Evolutionary conservation across 345 rosid species (phyloP).

Genomic region (Euphorbia peplus): DNA sequence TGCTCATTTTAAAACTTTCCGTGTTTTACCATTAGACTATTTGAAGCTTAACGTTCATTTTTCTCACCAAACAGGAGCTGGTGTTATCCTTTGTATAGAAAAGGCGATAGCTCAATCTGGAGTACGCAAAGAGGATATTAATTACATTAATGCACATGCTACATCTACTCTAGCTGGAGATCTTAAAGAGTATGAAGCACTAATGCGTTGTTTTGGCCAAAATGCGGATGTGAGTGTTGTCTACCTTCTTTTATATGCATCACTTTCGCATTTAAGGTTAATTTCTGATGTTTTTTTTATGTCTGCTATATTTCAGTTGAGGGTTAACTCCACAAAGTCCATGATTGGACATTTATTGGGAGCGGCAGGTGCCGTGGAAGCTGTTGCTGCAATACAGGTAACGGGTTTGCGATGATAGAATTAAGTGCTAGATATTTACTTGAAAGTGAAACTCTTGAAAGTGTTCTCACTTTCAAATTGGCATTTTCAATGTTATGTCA

Average conservation of each 20-base stretch:
- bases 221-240: conserved; percentile 56
- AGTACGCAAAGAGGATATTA: conserved; percentile 62
- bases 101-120: conserved; percentile 78
- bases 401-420: neutral
- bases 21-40: neutral
- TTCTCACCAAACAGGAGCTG: conserved; percentile 48
- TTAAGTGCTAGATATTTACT: neutral
- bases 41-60: neutral
- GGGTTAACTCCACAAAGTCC: conserved; percentile 85
- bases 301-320: conserved; percentile 43
- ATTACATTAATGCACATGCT: conserved; percentile 93
- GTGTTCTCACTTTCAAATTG: neutral
- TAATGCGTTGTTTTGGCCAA: conserved; percentile 73
- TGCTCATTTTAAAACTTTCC: too few species aligned
- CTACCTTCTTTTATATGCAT: neutral
- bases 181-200: conserved; percentile 75
- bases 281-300: conserved; percentile 19
- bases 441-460: neutral
- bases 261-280: neutral
- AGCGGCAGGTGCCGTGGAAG: conserved; percentile 95
- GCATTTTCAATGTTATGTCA: neutral
- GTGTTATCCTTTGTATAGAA: conserved; percentile 79
- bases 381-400: conserved; percentile 85
- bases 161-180: conserved; percentile 92
- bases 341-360: conserved; percentile 95